These are phyloP conservation scores for Paratinospora sagittata DNA, from an alignment of 164 flowering plant species.

Conservation along the genomic window DNA sequence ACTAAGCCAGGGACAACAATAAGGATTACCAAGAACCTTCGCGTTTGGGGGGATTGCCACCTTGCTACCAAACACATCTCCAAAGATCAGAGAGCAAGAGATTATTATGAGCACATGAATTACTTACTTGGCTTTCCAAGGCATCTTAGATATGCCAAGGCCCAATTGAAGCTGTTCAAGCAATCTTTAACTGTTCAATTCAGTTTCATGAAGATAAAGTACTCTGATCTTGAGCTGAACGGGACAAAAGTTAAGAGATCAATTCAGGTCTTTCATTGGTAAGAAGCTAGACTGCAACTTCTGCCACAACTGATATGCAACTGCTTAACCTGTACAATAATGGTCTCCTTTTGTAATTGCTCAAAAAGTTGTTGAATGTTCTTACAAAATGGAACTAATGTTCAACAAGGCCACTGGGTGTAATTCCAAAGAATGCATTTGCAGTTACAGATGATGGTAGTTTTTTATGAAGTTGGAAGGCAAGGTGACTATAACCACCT, in stretches of 20 bases:
- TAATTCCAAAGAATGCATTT: too few species aligned
- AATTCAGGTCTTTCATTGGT: neutral
- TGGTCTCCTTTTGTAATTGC: too few species aligned
- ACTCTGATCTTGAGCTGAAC: neutral
- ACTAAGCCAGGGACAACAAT: conserved; percentile 27
- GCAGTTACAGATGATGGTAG: too few species aligned
- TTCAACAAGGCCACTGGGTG: too few species aligned
- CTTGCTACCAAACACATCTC: conserved; percentile 34
- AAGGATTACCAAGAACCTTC: conserved; percentile 37
- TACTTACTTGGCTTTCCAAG: neutral
- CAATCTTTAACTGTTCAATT: neutral
- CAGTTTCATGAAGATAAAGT: neutral
- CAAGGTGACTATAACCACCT: too few species aligned
- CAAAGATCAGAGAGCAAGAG: conserved; percentile 23
- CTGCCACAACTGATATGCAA: too few species aligned
- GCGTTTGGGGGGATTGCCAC: conserved; percentile 40
- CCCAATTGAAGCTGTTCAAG: neutral
- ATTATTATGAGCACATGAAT: conserved; percentile 18
- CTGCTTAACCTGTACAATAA: too few species aligned
- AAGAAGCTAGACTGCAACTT: too few species aligned
- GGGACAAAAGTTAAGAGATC: neutral
- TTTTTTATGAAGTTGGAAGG: too few species aligned
- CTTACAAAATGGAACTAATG: too few species aligned
- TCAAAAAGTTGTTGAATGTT: too few species aligned
- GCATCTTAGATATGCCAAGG: neutral